Conservation (phyloP, 345 rosid species). For the Alliaria petiolata region DNA sequence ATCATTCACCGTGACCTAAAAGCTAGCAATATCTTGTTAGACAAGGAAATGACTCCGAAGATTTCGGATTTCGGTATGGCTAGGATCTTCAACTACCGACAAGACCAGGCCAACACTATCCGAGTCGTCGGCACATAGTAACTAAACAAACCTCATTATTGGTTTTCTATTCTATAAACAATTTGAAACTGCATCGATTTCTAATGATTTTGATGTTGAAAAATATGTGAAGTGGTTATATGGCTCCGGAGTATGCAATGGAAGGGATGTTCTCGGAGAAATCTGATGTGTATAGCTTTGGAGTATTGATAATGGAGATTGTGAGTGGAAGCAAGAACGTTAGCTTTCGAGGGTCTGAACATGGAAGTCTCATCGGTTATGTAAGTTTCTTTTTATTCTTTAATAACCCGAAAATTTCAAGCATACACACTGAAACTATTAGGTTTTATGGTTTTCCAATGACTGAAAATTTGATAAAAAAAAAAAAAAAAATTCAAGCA, state of each 20-base stretch:
- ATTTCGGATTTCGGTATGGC: conserved; percentile 57
- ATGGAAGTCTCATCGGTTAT: conserved; percentile 35
- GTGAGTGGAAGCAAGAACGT: conserved; percentile 39
- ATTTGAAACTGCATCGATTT: neutral
- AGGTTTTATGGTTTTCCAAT: no score
- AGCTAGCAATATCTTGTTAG: conserved; percentile 45
- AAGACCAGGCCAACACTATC: conserved; percentile 30
- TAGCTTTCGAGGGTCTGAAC: conserved; percentile 3
- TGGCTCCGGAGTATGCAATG: conserved; percentile 55
- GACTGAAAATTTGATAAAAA: no score
- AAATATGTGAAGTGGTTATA: conserved; percentile 46
- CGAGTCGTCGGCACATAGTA: conserved; percentile 46
- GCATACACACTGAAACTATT: no score
- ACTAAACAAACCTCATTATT: conserved; percentile 7
- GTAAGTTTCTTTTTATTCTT: conserved; percentile 17
- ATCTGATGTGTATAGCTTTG: conserved; percentile 56
- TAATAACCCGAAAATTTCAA: neutral
- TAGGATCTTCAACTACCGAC: conserved; percentile 33
- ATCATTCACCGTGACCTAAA: conserved; percentile 47
- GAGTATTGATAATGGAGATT: conserved; percentile 51
- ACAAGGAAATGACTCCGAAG: conserved; percentile 40
- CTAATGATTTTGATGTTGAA: neutral
- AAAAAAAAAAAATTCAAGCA: no score
- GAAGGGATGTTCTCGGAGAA: conserved; percentile 47
- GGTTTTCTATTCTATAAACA: neutral